Base-by-base conservation (phyloP, 495 filamentous ascomycete genomes). In the Trichoderma virens region DNA sequence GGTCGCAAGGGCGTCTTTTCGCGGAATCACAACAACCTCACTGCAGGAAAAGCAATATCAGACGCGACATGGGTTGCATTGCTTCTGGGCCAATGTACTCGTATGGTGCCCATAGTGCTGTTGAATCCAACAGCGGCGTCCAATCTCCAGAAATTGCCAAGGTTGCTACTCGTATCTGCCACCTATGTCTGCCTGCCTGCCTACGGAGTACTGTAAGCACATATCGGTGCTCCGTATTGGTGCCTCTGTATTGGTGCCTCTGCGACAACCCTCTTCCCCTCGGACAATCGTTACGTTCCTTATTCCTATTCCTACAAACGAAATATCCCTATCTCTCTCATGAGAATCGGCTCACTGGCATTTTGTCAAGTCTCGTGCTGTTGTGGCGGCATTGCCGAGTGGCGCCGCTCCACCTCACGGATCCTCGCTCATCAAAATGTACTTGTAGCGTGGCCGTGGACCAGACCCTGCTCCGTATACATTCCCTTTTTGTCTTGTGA, bases 301-400 rank as follows among this genome's bases (percentile, higher is more conserved):
- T n/a, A n/a, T n/a, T n/a, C n/a, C n/a, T n/a, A n/a, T n/a, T 35
- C n/a, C 43, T 20, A 43, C 7, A 43, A 8, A 3, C 3, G 14
- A 18, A 43, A 18, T 43, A 43, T 11, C 1, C 43, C 43, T 23
- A 47, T 23, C 4, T 0, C 28, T 56, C 27, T 2, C 13, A 11
- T 9, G 8, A 5, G 28, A 28, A 13, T 56, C 51, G 51, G 28
- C 51, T 56, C 51, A 45, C 3, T 18, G 6, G 51, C 27, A 3
- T 6, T 28, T 30, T 30, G 7, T 1, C 11, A 14, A 56, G 51
- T 56, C 51, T 20, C 51, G 51, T 25, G 45, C 45, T 30, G 51
- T n/a, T 56, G 51, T 30, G 51, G 51, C 51, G 51, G 51, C 51
- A 14, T 56, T 28, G 51, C 51, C 51, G 51, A 56, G 51, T 56